Evolutionary conservation across 2,329 filamentous ascomycete genomes (phyloP), one percentile per base, ranked within the genome.

Genomic region (Cercospora beticola): DNA sequence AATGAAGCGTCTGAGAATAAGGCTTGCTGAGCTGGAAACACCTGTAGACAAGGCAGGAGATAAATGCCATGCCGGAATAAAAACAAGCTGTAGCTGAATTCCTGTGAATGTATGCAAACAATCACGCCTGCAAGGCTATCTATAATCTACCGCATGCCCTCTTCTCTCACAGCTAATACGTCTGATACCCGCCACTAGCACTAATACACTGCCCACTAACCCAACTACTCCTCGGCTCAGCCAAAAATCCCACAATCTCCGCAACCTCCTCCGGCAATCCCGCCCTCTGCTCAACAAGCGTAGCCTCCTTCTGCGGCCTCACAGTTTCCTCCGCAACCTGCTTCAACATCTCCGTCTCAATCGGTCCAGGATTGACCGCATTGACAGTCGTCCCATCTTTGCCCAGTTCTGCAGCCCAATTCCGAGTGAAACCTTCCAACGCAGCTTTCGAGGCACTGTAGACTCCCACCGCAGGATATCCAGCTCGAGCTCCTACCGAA

Each of bases 361-460:
- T 85, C 0, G 88, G 87, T 0, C 88, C 88, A 0, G 87, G 87
- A 21, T 84, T 84, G 2, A 90, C 84, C 0, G 83, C 81, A 71
- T 90, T 90, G 28, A 88, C 87, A 0, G 87, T 89, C 67, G 86
- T 86, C 0, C 87, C 86, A 67, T 83, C 78, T 3, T 69, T 74
- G 0, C 87, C 87, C 8, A 90, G 78, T 77, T 90, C 88, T 0
- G 82, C 81, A 0, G 88, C 88, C 83, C 86, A 86, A 56, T 81
- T 83, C 6, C 87, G 80, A 9, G 88, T 90, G 65, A 89, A 76
- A 0, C 83, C 86, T 75, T 90, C 87, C 16, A 90, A 75, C 5
- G 87, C 88, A 0, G 86, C 86, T 74, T 90, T 90, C 4, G 83
- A 85, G 0, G 85, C 83, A 58, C 82, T 82, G 75, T 89, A 90